phyloP scores from a whole-genome alignment of 1,139 yeast genomes.

The Hansenula anomala region DNA sequence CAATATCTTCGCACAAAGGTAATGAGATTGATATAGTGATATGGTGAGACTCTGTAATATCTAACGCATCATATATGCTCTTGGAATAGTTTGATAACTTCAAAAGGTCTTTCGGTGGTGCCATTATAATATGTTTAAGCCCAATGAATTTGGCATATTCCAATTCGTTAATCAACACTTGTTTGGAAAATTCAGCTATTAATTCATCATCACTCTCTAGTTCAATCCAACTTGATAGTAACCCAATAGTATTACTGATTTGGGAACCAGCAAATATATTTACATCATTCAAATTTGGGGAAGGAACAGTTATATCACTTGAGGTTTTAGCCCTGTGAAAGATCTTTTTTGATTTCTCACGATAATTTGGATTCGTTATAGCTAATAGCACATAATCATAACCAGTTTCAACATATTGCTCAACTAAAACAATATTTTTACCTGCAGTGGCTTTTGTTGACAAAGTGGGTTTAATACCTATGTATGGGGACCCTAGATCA shows the following conservation, averaged over 20 bases:
- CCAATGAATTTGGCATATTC: slow-evolving; percentile 57
- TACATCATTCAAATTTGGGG: slow-evolving; percentile 35
- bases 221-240: slow-evolving; percentile 62
- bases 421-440: slow-evolving; percentile 10
- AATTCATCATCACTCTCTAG: slow-evolving; percentile 45
- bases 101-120: slow-evolving; percentile 56
- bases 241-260: slow-evolving; percentile 38
- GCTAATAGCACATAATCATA: slow-evolving; percentile 37
- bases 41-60: slow-evolving; percentile 22
- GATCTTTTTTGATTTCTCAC: slow-evolving; percentile 32
- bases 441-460: slow-evolving; percentile 10
- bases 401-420: slow-evolving; percentile 13
- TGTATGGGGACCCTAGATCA: slow-evolving; percentile 10
- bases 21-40: slow-evolving; percentile 33
- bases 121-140: slow-evolving; percentile 41
- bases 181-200: slow-evolving; percentile 46
- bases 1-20: slow-evolving; percentile 37
- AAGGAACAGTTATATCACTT: slow-evolving; percentile 28
- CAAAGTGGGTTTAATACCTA: slow-evolving; percentile 20
- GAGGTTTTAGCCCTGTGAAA: slow-evolving; percentile 28
- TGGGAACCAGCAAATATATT: slow-evolving; percentile 32
- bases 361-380: slow-evolving; percentile 37
- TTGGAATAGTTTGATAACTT: slow-evolving; percentile 46
- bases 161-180: slow-evolving; percentile 51
- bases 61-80: slow-evolving; percentile 30